Evolutionary conservation across 192 early-diverging fungal genomes (phyloP).

Genomic region (Rhizoclosmatium sp.): DNA sequence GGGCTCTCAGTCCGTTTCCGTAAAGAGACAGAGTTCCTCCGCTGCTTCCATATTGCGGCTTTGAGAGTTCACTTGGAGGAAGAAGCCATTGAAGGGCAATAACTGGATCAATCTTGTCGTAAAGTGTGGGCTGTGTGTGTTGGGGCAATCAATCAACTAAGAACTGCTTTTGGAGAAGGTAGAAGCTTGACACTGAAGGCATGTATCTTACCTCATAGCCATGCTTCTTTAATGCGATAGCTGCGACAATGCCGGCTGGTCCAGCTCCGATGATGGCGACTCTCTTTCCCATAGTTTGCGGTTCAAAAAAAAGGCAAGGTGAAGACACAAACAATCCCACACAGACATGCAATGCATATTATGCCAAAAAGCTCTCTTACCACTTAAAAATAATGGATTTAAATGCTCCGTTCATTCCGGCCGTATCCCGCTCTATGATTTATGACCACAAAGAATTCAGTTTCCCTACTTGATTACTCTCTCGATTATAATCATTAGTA

Average conservation of each 20-base stretch:
- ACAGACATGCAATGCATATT: too few species aligned
- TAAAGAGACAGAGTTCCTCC: slow-evolving; percentile 10
- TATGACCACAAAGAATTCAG: too few species aligned
- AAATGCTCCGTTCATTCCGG: too few species aligned
- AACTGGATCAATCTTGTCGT: slow-evolving; percentile 10
- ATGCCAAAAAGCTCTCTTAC: too few species aligned
- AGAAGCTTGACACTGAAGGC: too few species aligned
- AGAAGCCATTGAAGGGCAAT: background rate
- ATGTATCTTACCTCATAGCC: background rate
- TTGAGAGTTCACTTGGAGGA: background rate
- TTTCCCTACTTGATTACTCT: too few species aligned
- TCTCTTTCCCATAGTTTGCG: background rate
- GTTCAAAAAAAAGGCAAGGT: too few species aligned
- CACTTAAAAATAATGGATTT: too few species aligned
- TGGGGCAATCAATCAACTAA: too few species aligned
- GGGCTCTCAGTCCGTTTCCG: background rate
- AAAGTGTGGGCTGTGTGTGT: background rate
- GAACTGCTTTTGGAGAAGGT: too few species aligned
- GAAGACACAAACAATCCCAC: too few species aligned
- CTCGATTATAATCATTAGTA: background rate
- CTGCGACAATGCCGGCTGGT: background rate
- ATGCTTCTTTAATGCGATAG: background rate
- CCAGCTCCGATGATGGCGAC: background rate
- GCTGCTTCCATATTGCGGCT: background rate
- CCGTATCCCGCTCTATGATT: too few species aligned